A percentile compares a stretch with the other conserved stretches of the same genome.
phyloP scores from a whole-genome alignment of 2,329 filamentous ascomycete genomes.

The Claviceps spartinae region DNA sequence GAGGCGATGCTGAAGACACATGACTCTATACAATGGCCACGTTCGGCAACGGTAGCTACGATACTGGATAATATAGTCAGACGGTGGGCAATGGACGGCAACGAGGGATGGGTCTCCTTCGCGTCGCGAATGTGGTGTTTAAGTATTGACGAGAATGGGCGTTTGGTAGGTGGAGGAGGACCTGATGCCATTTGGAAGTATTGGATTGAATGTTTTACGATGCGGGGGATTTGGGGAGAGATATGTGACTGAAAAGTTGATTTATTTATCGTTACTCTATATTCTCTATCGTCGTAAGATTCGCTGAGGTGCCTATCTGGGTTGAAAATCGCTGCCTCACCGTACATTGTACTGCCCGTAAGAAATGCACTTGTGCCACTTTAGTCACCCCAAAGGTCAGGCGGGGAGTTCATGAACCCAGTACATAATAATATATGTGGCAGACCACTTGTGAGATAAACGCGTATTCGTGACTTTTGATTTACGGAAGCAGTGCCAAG shows the following conservation, averaged over 20 bases:
- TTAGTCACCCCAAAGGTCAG: background rate
- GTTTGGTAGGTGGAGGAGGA: background rate
- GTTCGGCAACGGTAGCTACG: background rate
- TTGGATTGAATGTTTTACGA: background rate
- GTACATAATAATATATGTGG: background rate
- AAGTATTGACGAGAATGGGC: background rate
- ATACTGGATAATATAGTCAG: background rate
- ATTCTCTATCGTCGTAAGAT: background rate
- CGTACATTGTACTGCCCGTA: too few relatives aligned
- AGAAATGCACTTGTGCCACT: too few relatives aligned
- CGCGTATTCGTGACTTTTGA: background rate
- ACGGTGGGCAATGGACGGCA: background rate
- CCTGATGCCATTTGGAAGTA: background rate
- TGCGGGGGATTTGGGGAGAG: background rate
- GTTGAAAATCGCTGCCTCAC: too few relatives aligned
- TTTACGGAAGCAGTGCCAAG: background rate
- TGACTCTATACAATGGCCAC: background rate
- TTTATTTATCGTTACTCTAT: constrained; percentile 3
- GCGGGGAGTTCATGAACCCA: background rate
- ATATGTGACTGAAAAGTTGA: constrained; percentile 1
- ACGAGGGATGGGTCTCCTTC: background rate
- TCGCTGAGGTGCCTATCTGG: too few relatives aligned
- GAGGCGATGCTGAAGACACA: background rate
- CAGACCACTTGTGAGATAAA: background rate
- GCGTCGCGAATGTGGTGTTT: background rate